Evolutionary conservation across 2,329 filamentous ascomycete genomes (phyloP).

Genomic region (Septoria linicola): DNA sequence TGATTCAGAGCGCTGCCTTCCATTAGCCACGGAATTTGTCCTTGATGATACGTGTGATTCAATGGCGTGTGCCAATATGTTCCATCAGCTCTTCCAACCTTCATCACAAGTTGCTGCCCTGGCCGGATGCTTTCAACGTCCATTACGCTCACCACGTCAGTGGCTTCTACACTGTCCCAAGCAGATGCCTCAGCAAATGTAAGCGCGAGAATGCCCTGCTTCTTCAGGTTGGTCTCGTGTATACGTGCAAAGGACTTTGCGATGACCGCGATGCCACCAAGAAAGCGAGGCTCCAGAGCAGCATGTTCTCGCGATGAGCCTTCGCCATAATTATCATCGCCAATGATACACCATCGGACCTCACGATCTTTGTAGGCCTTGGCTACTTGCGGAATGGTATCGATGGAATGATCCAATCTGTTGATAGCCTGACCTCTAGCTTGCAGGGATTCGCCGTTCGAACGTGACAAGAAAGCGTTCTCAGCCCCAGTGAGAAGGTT

Average conservation of each 20-base stretch:
- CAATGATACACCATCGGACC: constrained; percentile 91
- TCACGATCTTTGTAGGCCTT: constrained; percentile 98
- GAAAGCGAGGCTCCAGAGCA: constrained; percentile 91
- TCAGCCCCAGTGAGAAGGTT: constrained; percentile 98
- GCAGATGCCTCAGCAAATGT: constrained; percentile 92
- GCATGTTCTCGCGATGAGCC: constrained; percentile 96
- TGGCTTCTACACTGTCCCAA: constrained; percentile 91
- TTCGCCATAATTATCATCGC: constrained; percentile 99
- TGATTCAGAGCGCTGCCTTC: constrained; percentile 89
- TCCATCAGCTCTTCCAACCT: constrained; percentile 48
- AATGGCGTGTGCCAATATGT: constrained; percentile 76
- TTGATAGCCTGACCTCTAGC: constrained; percentile 94
- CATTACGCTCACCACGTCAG: constrained; percentile 85
- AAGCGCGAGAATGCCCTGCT: constrained; percentile 99
- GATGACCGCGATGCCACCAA: constrained; percentile 94
- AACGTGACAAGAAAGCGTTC: constrained; percentile 62
- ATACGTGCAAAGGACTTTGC: constrained; percentile 95
- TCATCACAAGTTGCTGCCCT: constrained; percentile 54
- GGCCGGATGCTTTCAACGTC: constrained; percentile 88
- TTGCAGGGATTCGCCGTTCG: constrained; percentile 63
- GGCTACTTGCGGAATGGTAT: constrained; percentile 85
- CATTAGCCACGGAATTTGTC: constrained; percentile 98
- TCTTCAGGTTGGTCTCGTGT: constrained; percentile 99
- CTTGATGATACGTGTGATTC: constrained; percentile 93
- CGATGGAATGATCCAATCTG: constrained; percentile 75